Evolutionary conservation across 345 rosid species (phyloP).

Genomic region (Carallia pectinifolia): DNA sequence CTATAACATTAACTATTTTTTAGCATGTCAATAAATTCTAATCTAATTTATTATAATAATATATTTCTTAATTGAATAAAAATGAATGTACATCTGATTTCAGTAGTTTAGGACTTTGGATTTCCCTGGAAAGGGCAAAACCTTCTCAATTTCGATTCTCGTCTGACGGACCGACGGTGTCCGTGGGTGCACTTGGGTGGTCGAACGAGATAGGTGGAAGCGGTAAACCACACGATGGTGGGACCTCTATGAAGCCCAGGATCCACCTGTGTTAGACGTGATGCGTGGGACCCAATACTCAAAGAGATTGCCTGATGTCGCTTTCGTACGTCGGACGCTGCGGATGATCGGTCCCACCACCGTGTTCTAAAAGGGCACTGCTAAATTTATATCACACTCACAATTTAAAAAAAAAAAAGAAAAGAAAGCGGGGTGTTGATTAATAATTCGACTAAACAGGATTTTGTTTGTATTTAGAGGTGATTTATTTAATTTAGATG

Average conservation of each 20-base stretch:
- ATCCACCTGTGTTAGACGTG: constrained; percentile 42
- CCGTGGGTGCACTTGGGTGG: constrained; percentile 14
- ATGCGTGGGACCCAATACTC: constrained; percentile 42
- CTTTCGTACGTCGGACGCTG: constrained; percentile 15
- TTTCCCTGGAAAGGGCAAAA: not conserved
- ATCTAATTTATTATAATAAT: too few relatives aligned
- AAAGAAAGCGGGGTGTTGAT: too few relatives aligned
- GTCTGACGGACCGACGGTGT: not conserved
- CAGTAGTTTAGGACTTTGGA: not conserved
- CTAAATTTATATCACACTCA: not conserved
- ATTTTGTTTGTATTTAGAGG: too few relatives aligned
- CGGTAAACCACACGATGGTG: constrained; percentile 20
- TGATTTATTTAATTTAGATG: too few relatives aligned
- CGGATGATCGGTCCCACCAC: constrained; percentile 1
- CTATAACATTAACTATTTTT: too few relatives aligned
- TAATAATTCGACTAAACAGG: too few relatives aligned
- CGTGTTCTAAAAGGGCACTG: not conserved
- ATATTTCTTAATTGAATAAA: too few relatives aligned
- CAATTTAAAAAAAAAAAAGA: too few relatives aligned
- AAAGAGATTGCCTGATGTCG: constrained; percentile 7
- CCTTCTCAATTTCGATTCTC: not conserved
- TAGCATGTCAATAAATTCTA: too few relatives aligned
- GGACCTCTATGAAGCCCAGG: constrained; percentile 24
- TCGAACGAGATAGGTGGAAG: not conserved
- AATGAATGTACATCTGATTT: too few relatives aligned